A percentile compares a stretch with the other conserved stretches of the same genome.
These are phyloP conservation scores for Prunus dulcis DNA, from an alignment of 306 rosid genomes.

Conservation along the genomic window DNA sequence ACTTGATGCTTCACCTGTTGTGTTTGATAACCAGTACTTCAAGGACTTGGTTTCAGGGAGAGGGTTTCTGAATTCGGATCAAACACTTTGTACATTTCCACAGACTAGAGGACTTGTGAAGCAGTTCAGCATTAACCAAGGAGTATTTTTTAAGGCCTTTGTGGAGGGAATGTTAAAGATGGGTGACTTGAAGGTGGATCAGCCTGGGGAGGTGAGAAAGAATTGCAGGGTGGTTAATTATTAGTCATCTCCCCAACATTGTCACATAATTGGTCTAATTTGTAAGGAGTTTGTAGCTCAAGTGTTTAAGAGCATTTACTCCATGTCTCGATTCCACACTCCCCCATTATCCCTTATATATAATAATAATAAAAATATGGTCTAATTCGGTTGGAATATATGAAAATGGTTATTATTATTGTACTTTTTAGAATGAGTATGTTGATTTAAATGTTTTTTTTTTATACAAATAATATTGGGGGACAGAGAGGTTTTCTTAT, in stretches of 20 bases:
- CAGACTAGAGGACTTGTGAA: conserved; percentile 46
- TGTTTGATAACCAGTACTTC: conserved; percentile 86
- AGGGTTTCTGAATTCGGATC: conserved; percentile 88
- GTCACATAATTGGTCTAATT: no score
- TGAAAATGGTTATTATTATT: no score
- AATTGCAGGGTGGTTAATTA: conserved; percentile 65
- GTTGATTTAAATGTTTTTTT: no score
- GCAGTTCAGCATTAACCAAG: conserved; percentile 41
- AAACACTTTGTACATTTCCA: conserved; percentile 59
- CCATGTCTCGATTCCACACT: no score
- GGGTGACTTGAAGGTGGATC: conserved; percentile 74
- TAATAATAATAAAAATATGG: no score
- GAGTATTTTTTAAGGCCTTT: conserved; percentile 53
- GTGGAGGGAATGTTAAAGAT: conserved; percentile 73
- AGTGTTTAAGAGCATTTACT: no score
- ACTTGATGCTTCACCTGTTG: conserved; percentile 69
- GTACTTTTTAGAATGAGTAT: no score
- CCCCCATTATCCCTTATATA: no score
- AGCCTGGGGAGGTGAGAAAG: conserved; percentile 71
- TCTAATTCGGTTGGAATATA: no score
- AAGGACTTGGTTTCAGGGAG: conserved; percentile 77
- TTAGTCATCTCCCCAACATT: neutral
- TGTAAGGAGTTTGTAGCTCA: no score
- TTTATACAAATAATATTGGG: no score
- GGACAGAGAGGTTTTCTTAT: no score